Evolutionary conservation across 225 moss, liverwort and hornwort species (phyloP), one percentile per base, ranked within the genome.

Genomic region (Marchantia paleacea): DNA sequence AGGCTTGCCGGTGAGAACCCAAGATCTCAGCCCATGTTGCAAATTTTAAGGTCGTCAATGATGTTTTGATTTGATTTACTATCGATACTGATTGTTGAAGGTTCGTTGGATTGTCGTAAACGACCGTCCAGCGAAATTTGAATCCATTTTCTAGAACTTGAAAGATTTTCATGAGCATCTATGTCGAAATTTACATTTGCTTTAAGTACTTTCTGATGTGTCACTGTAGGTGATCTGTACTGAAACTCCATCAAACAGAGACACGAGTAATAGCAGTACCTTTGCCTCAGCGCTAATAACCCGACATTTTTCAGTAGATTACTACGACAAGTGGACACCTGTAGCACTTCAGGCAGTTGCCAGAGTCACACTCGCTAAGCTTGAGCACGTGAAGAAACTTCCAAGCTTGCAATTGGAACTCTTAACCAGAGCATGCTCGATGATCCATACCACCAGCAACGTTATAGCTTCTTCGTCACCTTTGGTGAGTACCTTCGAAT

Each of bases 281-380:
- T 72, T 78, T 64, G 80, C 77, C 16, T 80, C 86, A 20, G 63
- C 79, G 55, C 39, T 89, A 1, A 73, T 89, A 75, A 67, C 78
- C 19, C 79, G 75, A 13, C 88, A 86, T 62, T 89, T 89, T 71
- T 54, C 73, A 73, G 83, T 86, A 12, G 88, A 89, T 72, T 86
- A 82, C 78, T 89, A 89, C 51, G 88, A 89, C 80, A 89, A 80
- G 47, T 89, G 88, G 88, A 84, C 88, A 55, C 84, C 86, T 48
- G 78, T 48, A 25, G 88, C 88, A 30, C 88, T 89, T 48, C 85
- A 89, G 65, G 86, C 86, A 15, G 88, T 89, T 74, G 88, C 86
- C 51, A 80, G 80, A 80, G 86, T 86, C 25, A 84, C 81, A 15
- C 86, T 89, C 30, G 60, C 49, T 18, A 80, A 82, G 73, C 78